Evolutionary conservation across 371 early-diverging fungal species (phyloP), one percentile per base, ranked within the genome.

Genomic region (Mucor sp.): DNA sequence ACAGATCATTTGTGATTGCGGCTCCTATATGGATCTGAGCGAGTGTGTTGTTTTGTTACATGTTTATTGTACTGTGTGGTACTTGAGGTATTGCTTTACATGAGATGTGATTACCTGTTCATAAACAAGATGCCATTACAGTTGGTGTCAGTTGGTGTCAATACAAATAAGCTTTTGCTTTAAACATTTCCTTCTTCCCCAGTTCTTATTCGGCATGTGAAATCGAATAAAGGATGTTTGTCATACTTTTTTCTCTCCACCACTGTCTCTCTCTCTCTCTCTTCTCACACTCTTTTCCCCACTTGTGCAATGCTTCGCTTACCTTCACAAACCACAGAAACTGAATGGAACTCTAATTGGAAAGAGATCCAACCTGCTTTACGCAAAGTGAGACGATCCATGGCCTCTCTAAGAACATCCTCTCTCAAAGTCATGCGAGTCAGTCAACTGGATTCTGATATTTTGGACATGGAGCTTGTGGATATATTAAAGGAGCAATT

Each of bases 371-470:
- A 87, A 58, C 87, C 87, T 15, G 73, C 85, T 8, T 73, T 88
- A 25, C 66, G 63, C 4, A 82, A 82, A 65, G 76, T 86, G 15
- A 85, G 87, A 50, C 72, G 83, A 30, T 84, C 85, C 21, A 78
- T 87, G 71, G 82, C 84, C 14, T 80, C 84, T 6, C 72, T 85
- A 17, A 82, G 82, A 35, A 81, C 86, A 0, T 83, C 85, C 3
- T 85, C 89, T 14, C 74, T 92, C 14, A 88, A 86, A 69, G 88
- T 89, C 41, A 85, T 91, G 82, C 88, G 95, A 33, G 95, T 94
- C 33, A 87, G 90, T 70, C 95, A 96, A 75, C 85, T 96, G 35
- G 97, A 96, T 79, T 91, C 95, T 6, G 93, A 92, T 48, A 84
- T 93, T 57, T 83, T 95, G 58, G 94, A 96, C 64, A 75, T 70